Percentiles rank a stretch among this genome's conserved stretches.
These are phyloP conservation scores for Onygenales sp. DNA, from an alignment of 2,329 filamentous ascomycete species.

Conservation along the genomic window DNA sequence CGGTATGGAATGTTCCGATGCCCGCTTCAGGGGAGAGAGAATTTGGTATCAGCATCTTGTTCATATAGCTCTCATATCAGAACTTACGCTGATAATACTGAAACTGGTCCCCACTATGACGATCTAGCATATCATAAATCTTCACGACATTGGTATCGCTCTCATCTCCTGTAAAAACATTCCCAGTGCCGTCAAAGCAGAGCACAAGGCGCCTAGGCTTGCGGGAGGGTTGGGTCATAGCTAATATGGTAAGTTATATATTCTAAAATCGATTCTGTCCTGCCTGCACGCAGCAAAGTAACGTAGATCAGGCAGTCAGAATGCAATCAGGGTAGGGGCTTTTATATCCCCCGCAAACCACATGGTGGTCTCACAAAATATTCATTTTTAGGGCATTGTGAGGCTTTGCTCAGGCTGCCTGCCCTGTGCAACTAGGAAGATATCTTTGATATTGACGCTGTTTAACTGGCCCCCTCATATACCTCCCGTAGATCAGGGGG, in stretches of 20 bases:
- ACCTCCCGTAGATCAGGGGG: no score
- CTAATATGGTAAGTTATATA: not conserved
- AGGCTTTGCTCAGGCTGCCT: no score
- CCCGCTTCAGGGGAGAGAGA: not conserved
- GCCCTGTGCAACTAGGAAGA: no score
- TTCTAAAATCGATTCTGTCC: no score
- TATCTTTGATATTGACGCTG: no score
- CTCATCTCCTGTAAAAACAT: constrained; percentile 18
- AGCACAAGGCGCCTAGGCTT: not conserved
- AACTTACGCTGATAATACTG: constrained; percentile 4
- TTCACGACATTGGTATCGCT: constrained; percentile 46
- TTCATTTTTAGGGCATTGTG: no score
- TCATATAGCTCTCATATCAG: not conserved
- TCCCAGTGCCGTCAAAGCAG: constrained; percentile 14
- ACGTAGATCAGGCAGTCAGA: no score
- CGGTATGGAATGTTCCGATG: not conserved
- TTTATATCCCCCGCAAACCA: no score
- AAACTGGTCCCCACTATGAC: not conserved
- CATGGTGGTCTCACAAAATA: no score
- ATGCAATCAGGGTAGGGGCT: no score
- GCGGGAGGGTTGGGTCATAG: not conserved
- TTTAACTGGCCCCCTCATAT: no score
- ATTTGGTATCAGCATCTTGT: not conserved
- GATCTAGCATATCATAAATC: constrained; percentile 32
- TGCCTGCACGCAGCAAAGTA: no score